Base-by-base conservation (phyloP, 2,329 filamentous ascomycete species). In the Arthroderma sp. region DNA sequence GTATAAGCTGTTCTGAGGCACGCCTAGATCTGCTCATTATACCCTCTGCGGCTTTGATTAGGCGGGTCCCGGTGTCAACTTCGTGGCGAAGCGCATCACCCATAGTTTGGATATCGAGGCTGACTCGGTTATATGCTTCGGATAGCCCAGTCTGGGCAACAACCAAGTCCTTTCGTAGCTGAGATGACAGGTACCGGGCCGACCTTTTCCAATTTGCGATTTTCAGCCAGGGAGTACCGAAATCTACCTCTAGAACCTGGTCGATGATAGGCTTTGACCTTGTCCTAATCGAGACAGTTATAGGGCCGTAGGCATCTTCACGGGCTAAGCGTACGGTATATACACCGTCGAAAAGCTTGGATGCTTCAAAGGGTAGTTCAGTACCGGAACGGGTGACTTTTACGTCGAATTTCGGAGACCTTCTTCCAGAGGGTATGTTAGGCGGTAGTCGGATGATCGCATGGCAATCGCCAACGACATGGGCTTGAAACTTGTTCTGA, bases 401-500 rank as follows among this genome's bases (percentile, higher is more conserved):
- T 33, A 77, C 68, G 42, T 67, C 62, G 44, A 78, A 66, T 29
- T 65, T 67, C 9, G 65, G 63, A 10, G 64, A 63, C 52, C 66
- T 73, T 51, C 65, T 70, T 40, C 61, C 56, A 33, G 58, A 58
- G 4, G 58, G 51, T 45, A 71, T 61, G 27, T 61, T 62, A 30
- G 62, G 60, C 5, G 72, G 70, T 6, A 72, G 68, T 37, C 68
- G 69, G 41, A 77, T 63, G 37, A 73, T 57, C 45, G 77, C 68
- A 51, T 75, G 71, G 40, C 68, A 67, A 48, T 75, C 69, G 4
- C 70, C 72, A 49, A 74, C 65, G n/a, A 69, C 64, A 48, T 73
- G 66, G n/a, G 76, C 62, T 47, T 73, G 68, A 53, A 74, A 76
- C 7, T 59, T 56, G 34, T 66, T 62, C 5, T 29, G 8, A 10